Evolutionary conservation across 192 early-diverging fungal genomes (phyloP), one percentile per base, ranked within the genome.

Genomic region (Entomortierella parvispora): DNA sequence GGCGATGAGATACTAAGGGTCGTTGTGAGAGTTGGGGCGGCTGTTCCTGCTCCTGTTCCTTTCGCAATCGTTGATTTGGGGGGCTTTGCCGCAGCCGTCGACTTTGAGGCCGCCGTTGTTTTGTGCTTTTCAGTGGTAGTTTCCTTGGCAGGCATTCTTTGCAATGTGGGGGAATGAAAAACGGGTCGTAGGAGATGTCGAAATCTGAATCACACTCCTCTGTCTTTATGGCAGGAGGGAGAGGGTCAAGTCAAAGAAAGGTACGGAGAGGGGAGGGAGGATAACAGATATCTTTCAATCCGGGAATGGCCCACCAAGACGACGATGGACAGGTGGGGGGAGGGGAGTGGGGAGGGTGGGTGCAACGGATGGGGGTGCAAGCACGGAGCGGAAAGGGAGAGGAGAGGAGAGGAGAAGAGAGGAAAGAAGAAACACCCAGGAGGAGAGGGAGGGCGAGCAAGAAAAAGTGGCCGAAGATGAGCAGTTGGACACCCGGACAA

Each of bases 251-350:
- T n/a, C n/a, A n/a, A 22, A 29, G 62, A 53, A 6, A 40, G 31
- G 46, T 20, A 33, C 7, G 22, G 12, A 50, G 28, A n/a, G 49
- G 51, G 18, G 51, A 25, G 23, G 8, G 43, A 12, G 25, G 25
- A 40, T 18, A 25, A 46, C 61, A 51, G 69, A 71, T 63, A 64
- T 71, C 69, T 71, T 71, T 57, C 71, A 66, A 66, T 75, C 71
- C 58, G 58, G 49, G 33, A 61, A 50, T 44, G 43, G 31, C 23
- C 33, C 42, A 46, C 40, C 67, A n/a, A 50, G 40, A 47, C 32
- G 44, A 14, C 11, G 53, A 56, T 11, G 60, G 28, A 31, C 8
- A 11, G 61, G 20, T 9, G 49, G 20, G 31, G 48, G 37, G 12
- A 18, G 33, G 22, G 56, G 49, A 31, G 25, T 32, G 47, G 40